Evolutionary conservation across 2,329 filamentous ascomycete species (phyloP).

Genomic region (Aspergillus sp.): DNA sequence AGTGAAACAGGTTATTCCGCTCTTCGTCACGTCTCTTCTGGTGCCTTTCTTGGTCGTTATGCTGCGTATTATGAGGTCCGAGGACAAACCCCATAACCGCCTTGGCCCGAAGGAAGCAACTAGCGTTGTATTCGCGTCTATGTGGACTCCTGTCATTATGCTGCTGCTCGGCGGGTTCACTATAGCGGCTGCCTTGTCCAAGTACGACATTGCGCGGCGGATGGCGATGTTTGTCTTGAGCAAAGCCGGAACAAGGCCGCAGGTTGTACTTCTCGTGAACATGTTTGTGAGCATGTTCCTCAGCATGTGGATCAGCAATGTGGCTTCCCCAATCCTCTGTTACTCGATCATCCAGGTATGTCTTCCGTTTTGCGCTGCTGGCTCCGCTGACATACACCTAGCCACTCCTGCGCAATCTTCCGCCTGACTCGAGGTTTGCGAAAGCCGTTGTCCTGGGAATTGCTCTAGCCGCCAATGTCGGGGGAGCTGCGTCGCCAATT

Average conservation of each 20-base stretch:
- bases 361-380: background rate
- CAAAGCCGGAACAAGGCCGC: constrained; percentile 85
- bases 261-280: constrained; percentile 85
- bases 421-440: constrained; percentile 82
- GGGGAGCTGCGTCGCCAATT: constrained; percentile 91
- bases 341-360: constrained; percentile 90
- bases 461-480: constrained; percentile 88
- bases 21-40: constrained; percentile 90
- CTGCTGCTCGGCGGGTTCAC: constrained; percentile 92
- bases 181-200: constrained; percentile 85
- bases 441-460: constrained; percentile 94
- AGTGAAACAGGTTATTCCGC: constrained; percentile 64
- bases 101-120: constrained; percentile 74
- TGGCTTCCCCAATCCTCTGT: constrained; percentile 90
- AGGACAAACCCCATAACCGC: constrained; percentile 59
- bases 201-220: constrained; percentile 95
- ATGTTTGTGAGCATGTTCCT: constrained; percentile 98
- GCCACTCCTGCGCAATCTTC: constrained; percentile 89
- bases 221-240: constrained; percentile 93
- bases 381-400: constrained; percentile 23
- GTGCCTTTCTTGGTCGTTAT: constrained; percentile 91
- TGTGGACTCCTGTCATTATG: constrained; percentile 99
- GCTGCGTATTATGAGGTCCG: constrained; percentile 71
- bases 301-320: constrained; percentile 98
- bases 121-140: constrained; percentile 76